Evolutionary conservation across 2,329 filamentous ascomycete genomes (phyloP).

Genomic region (Sclerotinia nivalis): DNA sequence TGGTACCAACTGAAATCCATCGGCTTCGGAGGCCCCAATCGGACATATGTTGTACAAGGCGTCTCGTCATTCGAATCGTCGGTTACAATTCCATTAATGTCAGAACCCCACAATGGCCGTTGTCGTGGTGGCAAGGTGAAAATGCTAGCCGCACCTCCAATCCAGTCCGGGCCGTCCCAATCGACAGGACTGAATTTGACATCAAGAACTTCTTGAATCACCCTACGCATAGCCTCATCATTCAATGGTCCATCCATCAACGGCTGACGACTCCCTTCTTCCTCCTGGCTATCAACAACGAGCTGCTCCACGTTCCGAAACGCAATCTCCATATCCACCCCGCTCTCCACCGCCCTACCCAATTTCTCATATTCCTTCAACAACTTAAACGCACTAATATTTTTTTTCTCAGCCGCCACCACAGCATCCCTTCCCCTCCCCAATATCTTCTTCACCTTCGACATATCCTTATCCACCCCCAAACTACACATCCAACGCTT

Average conservation of each 20-base stretch:
- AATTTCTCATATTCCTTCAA: slow-evolving; percentile 8
- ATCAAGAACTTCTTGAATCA: background rate
- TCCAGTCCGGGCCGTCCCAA: slow-evolving; percentile 10
- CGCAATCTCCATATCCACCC: background rate
- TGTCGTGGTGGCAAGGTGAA: background rate
- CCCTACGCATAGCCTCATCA: background rate
- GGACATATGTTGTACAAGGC: background rate
- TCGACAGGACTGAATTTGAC: background rate
- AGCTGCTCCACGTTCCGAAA: background rate
- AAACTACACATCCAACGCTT: slow-evolving; percentile 6
- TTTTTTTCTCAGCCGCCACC: background rate
- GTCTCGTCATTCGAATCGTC: background rate
- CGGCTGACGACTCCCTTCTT: too few species aligned
- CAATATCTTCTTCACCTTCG: background rate
- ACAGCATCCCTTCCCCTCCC: background rate
- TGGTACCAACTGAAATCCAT: slow-evolving; percentile 5
- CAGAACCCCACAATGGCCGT: background rate
- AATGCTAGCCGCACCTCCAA: slow-evolving; percentile 1
- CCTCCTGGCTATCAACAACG: background rate
- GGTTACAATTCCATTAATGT: background rate
- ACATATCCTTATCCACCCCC: slow-evolving; percentile 7
- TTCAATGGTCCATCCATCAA: background rate
- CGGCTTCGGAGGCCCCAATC: background rate
- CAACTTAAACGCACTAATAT: background rate
- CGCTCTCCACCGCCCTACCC: background rate